Evolutionary conservation across 768 basidiomycete species (phyloP), one percentile per base, ranked within the genome.

Genomic region (Boletus reticuloceps): DNA sequence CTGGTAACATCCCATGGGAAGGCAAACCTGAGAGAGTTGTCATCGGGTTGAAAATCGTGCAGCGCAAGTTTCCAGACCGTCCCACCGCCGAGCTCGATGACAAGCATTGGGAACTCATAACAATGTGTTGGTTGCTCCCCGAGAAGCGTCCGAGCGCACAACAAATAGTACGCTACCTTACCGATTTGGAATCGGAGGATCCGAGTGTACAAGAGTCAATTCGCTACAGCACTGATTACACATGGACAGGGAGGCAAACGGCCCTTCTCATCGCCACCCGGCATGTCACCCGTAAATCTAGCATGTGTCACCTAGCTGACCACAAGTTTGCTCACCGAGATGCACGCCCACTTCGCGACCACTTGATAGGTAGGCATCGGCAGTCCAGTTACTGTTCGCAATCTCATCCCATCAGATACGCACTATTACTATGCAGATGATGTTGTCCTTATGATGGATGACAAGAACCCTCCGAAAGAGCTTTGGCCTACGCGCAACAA

Each of bases 381-480:
- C 25, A 39, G 19, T 45, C 12, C 7, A 9, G n/a, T 22, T 22
- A 6, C 16, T 29, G 17, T 40, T 14, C 37, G 20, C 19, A 20
- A 27, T 27, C 16, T 47, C 12, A 51, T 36, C 20, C 48, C 17
- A n/a, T 39, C 17, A 46, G 27, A 50, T 34, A 17, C 47, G 45
- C 49, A 79, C 55, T 64, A 59, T 1, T 81, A 81, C 58, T 41
- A 16, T 4, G 11, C 19, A 20, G 19, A 41, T n/a, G 40, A 41
- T 11, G 17, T 41, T 41, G 40, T 41, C 40, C 40, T 41, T 13
- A 41, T 41, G 40, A 41, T 41, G 40, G 40, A 20, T 22, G 20
- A 20, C 16, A 41, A 41, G 19, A 9, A 20, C 20, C 40, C 12
- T 11, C 40, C 40, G 20, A 16, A 41, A 12, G 40, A 41, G 5